Conservation (phyloP, 192 early-diverging fungal species). For the Coemansia sp. region DNA sequence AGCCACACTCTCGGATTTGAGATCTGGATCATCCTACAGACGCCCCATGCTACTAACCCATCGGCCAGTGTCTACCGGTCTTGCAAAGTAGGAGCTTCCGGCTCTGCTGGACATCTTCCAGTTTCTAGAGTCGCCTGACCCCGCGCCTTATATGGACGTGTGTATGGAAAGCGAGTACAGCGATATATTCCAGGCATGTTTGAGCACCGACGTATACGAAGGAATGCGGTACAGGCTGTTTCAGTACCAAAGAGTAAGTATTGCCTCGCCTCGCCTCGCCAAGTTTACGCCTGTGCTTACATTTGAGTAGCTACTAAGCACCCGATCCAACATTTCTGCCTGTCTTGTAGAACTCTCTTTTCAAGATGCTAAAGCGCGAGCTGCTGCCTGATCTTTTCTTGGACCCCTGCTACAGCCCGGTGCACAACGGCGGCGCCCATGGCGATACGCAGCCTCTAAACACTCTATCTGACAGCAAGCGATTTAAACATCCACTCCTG, state of each 20-base stretch:
- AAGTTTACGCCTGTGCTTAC: neutral
- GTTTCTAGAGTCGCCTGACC: conserved; percentile 46
- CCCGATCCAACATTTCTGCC: neutral
- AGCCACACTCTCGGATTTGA: neutral
- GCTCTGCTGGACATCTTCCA: conserved; percentile 47
- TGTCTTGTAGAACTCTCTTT: conserved; percentile 59
- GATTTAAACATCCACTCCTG: conserved; percentile 31
- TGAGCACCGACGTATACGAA: conserved; percentile 14
- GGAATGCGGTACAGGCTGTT: conserved; percentile 60
- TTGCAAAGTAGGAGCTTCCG: conserved; percentile 21
- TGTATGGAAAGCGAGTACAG: conserved; percentile 34
- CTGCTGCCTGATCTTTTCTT: conserved; percentile 60
- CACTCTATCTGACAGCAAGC: neutral
- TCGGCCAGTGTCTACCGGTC: neutral
- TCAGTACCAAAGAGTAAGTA: conserved; percentile 58
- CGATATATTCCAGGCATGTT: conserved; percentile 46
- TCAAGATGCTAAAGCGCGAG: conserved; percentile 75
- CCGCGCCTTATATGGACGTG: conserved; percentile 22
- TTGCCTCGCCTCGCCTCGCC: too few relatives aligned
- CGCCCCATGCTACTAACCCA: neutral
- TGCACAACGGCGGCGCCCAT: conserved; percentile 31
- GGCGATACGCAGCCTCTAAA: neutral
- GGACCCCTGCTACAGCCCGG: conserved; percentile 49
- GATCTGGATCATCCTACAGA: neutral
- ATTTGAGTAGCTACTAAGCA: neutral